These are phyloP conservation scores for Colletotrichum zoysiae DNA, from an alignment of 2,329 filamentous ascomycete species.

Conservation along the genomic window DNA sequence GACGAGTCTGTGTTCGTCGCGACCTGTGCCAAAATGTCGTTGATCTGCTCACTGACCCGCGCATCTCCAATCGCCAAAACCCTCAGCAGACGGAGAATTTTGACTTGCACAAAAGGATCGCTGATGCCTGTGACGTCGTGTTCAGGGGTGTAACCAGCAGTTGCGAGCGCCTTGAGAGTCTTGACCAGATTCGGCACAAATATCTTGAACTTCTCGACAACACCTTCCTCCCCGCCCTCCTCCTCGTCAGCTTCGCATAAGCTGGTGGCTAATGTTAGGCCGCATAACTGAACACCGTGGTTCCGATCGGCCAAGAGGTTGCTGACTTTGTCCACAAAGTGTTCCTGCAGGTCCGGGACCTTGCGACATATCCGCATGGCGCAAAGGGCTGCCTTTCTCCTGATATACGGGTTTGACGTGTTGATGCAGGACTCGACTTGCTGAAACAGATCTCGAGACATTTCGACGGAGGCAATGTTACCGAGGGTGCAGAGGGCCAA, in stretches of 20 bases:
- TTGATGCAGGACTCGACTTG: constrained; percentile 94
- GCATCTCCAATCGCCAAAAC: constrained; percentile 89
- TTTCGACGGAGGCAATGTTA: constrained; percentile 97
- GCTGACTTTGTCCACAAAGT: constrained; percentile 95
- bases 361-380: constrained; percentile 99
- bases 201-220: constrained; percentile 91
- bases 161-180: constrained; percentile 90
- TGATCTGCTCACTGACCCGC: constrained; percentile 94
- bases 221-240: constrained; percentile 88
- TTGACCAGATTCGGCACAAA: constrained; percentile 88
- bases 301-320: constrained; percentile 91
- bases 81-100: constrained; percentile 87
- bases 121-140: constrained; percentile 99
- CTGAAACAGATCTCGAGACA: constrained; percentile 96
- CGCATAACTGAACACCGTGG: constrained; percentile 93
- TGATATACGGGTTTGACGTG: constrained; percentile 97
- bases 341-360: constrained; percentile 95
- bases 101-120: constrained; percentile 97
- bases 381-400: constrained; percentile 96
- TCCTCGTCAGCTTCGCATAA: constrained; percentile 95
- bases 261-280: constrained; percentile 89
- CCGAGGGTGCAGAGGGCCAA: constrained; percentile 95
- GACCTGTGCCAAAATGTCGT: constrained; percentile 97
- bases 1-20: constrained; percentile 98
- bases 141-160: constrained; percentile 96